Base-by-base conservation (phyloP, 352 stramenopile genomes). In the Globisporangium nagaii region DNA sequence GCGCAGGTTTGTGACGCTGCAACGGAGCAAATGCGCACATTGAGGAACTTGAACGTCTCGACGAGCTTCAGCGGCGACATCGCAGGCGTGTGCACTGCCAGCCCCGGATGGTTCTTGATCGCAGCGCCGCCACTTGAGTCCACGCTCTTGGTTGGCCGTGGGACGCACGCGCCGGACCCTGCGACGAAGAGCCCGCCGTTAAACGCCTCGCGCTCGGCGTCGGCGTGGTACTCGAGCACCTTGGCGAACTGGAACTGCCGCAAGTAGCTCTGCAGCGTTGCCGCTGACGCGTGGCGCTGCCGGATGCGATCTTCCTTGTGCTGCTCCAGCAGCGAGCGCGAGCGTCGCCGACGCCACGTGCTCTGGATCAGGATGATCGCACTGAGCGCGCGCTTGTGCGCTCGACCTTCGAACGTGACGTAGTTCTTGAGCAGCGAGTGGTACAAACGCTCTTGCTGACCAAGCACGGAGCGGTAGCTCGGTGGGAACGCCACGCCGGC, bases 321-420 rank as follows among this genome's bases (percentile, higher is more conserved):
- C 0, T 62, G 60, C 8, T 70, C 60, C 0, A 72, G 53, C 7
- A 71, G 20, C 0, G 11, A 19, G n/a, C 65, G 54, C 0, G 78
- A 86, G 34, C 69, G 75, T 2, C 73, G 68, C 1, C 78, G 68
- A 13, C 79, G 70, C 78, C 76, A 91, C 25, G 74, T 82, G 4
- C 74, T 75, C 57, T 91, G 81, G 51, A 91, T 81, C 40, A 89
- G 36, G 22, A 78, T 44, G 1, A 62, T 71, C 1, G 78, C 74
- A 31, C 66, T 82, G 13, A 66, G 35, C 2, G 59, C 50, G 4
- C 77, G 70, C 10, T 50, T 55, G 17, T 70, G 55, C 5, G 46
- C 13, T 2, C 78, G 74, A 0, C 74, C 76, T 12, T 89, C 75
- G 28, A 80, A 71, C 9, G 68, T 82, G 36, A 84, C 77, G 48